Evolutionary conservation across 352 stramenopile genomes (phyloP).

Genomic region (Pilasporangium apinafurcum): DNA sequence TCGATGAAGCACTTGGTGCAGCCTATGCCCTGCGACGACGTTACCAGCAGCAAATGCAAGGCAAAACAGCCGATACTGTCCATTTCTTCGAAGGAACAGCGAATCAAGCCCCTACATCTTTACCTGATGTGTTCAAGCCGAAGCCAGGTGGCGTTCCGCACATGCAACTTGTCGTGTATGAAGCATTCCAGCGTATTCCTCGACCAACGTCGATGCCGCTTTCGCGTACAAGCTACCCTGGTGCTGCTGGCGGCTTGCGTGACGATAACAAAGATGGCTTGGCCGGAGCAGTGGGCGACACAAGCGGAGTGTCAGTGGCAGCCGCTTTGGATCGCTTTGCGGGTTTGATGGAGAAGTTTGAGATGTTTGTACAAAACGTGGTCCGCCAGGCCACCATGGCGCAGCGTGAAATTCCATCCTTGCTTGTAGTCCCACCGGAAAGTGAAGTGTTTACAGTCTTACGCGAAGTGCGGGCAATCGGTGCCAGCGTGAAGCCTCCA

Average conservation of each 20-base stretch:
- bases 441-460: conserved; percentile 83
- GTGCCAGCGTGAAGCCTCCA: conserved; percentile 62
- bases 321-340: conserved; percentile 78
- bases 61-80: conserved; percentile 64
- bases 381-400: conserved; percentile 62
- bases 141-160: conserved; percentile 89
- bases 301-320: conserved; percentile 54
- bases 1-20: conserved; percentile 92
- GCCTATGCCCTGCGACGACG: conserved; percentile 82
- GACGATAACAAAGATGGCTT: conserved; percentile 37
- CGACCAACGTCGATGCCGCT: conserved; percentile 87
- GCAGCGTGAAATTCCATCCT: conserved; percentile 70
- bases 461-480: conserved; percentile 70
- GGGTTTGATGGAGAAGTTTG: conserved; percentile 80
- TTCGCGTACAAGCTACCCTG: conserved; percentile 36
- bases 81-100: conserved; percentile 74
- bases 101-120: conserved; percentile 56
- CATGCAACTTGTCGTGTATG: conserved; percentile 96
- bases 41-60: conserved; percentile 81
- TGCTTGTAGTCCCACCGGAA: conserved; percentile 60
- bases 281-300: conserved; percentile 7
- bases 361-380: conserved; percentile 85
- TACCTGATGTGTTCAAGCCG: conserved; percentile 94
- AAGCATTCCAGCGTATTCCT: conserved; percentile 95
- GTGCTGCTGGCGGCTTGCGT: conserved; percentile 12